Evolutionary conservation across 2,329 filamentous ascomycete species (phyloP).

Genomic region (Fusarium pseudograminearum): DNA sequence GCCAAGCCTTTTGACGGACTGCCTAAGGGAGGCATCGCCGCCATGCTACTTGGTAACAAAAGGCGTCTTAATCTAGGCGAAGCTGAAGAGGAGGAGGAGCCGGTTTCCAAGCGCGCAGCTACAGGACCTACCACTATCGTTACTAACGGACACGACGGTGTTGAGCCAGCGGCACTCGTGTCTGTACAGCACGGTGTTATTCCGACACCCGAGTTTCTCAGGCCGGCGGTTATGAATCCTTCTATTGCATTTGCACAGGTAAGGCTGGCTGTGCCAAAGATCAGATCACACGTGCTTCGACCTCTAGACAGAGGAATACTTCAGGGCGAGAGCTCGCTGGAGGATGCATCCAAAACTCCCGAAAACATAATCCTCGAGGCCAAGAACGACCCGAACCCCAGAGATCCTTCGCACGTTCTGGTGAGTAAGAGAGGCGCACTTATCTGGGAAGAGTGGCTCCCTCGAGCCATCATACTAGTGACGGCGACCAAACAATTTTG

Average conservation of each 20-base stretch:
- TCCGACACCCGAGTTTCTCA: constrained; percentile 83
- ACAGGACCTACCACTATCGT: constrained; percentile 81
- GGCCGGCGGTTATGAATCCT: constrained; percentile 88
- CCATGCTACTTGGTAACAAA: constrained; percentile 93
- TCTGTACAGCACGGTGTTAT: constrained; percentile 70
- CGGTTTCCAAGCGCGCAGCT: constrained; percentile 63
- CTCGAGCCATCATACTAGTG: constrained; percentile 86
- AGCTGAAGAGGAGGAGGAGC: constrained; percentile 79
- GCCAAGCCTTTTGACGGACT: constrained; percentile 94
- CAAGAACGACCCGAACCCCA: constrained; percentile 80
- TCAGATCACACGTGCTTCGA: constrained; percentile 84
- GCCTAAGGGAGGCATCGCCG: constrained; percentile 86
- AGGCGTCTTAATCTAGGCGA: constrained; percentile 81
- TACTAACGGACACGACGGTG: constrained; percentile 79
- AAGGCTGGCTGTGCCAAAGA: constrained; percentile 86
- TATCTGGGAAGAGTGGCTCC: constrained; percentile 95
- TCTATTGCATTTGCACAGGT: constrained; percentile 84
- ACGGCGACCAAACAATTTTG: constrained; percentile 93
- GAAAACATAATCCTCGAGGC: constrained; percentile 88
- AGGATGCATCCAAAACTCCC: constrained; percentile 71
- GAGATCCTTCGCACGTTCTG: constrained; percentile 86
- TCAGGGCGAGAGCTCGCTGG: constrained; percentile 63
- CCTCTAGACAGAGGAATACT: constrained; percentile 78
- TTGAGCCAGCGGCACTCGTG: constrained; percentile 78
- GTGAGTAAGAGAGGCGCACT: constrained; percentile 83